Evolutionary conservation across 345 rosid genomes (phyloP).

Genomic region (Citrus unshiu): DNA sequence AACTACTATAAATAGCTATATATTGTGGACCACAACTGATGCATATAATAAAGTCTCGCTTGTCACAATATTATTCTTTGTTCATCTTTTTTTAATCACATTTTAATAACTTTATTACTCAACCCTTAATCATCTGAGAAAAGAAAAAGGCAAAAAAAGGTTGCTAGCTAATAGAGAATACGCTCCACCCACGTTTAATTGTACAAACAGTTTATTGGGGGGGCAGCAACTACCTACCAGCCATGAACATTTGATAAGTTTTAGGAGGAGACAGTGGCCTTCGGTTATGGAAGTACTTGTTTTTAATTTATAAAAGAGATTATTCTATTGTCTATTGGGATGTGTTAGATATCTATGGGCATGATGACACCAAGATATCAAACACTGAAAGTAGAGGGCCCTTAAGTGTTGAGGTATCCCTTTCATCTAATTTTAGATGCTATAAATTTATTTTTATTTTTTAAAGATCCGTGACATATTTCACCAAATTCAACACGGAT

Average conservation of each 20-base stretch:
- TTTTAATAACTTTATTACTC: neutral
- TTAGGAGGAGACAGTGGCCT: slow-evolving; percentile 19
- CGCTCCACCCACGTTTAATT: neutral
- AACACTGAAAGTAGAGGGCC: slow-evolving; percentile 16
- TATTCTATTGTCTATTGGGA: slow-evolving; percentile 7
- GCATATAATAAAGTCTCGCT: neutral
- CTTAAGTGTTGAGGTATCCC: slow-evolving; percentile 24
- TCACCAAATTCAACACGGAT: slow-evolving; percentile 27
- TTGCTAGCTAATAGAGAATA: neutral
- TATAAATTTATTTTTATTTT: neutral
- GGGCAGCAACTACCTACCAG: neutral
- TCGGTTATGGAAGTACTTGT: slow-evolving; percentile 20
- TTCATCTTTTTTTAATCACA: neutral
- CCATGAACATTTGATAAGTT: slow-evolving; percentile 10
- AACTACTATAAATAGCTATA: neutral
- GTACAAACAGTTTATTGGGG: neutral
- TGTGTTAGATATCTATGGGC: neutral
- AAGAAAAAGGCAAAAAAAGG: neutral
- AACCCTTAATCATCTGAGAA: neutral
- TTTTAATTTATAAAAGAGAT: neutral
- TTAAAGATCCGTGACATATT: slow-evolving; percentile 15
- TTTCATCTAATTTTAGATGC: slow-evolving; percentile 19
- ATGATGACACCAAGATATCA: slow-evolving; percentile 6
- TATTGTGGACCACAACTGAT: neutral
- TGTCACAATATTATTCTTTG: neutral